Evolutionary conservation across 306 rosid genomes (phyloP).

Genomic region (Cyclanthera cordifolia): DNA sequence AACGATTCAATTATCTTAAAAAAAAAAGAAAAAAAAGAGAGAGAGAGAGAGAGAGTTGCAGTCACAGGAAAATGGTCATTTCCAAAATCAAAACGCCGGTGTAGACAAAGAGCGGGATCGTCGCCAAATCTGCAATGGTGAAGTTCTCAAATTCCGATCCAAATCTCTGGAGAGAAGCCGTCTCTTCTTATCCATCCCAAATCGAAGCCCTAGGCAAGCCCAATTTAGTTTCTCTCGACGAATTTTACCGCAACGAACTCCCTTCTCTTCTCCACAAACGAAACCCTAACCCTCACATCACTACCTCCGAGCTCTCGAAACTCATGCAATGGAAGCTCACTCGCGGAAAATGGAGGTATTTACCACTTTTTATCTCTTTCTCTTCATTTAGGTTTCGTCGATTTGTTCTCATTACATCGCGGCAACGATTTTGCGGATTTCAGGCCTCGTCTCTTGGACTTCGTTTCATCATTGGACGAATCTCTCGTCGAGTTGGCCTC

Average conservation of each 20-base stretch:
- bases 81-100: too few species aligned
- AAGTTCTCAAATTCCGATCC: slow-evolving; percentile 38
- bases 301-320: slow-evolving; percentile 53
- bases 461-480: slow-evolving; percentile 62
- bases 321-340: slow-evolving; percentile 94
- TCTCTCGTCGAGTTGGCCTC: slow-evolving; percentile 43
- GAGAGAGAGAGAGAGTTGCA: too few species aligned
- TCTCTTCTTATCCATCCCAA: slow-evolving; percentile 36
- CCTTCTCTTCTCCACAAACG: slow-evolving; percentile 52
- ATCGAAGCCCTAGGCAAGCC: slow-evolving; percentile 47
- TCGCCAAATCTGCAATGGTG: slow-evolving; percentile 17
- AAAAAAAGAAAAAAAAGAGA: too few species aligned
- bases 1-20: too few species aligned
- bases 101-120: background rate
- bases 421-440: slow-evolving; percentile 2
- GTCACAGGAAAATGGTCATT: too few species aligned
- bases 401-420: background rate
- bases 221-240: slow-evolving; percentile 45
- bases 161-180: slow-evolving; percentile 48
- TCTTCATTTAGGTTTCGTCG: background rate
- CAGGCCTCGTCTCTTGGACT: slow-evolving; percentile 83
- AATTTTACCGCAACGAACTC: slow-evolving; percentile 50
- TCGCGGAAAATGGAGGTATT: slow-evolving; percentile 82
- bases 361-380: background rate
- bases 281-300: slow-evolving; percentile 73